A percentile compares a stretch with the other conserved stretches of the same genome.
phyloP scores from a whole-genome alignment of 345 rosid genomes.

The Citrus trifoliata region DNA sequence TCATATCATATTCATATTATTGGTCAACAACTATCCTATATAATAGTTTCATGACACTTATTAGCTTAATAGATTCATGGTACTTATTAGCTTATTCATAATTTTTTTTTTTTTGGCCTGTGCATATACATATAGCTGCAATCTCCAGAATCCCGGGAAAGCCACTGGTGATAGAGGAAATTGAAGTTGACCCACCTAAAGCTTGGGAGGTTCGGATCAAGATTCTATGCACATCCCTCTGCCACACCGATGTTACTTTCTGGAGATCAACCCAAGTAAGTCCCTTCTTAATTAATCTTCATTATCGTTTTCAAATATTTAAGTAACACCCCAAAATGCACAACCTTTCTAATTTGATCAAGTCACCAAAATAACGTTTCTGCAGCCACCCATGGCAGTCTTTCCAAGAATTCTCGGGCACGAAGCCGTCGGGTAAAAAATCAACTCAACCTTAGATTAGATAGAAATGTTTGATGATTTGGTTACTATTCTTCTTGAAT shows the following conservation, averaged over 20 bases:
- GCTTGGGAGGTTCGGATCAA: conserved; percentile 68
- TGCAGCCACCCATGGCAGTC: conserved; percentile 39
- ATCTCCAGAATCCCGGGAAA: conserved; percentile 49
- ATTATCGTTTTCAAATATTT: not conserved
- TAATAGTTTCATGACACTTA: not conserved
- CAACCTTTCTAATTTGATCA: not conserved
- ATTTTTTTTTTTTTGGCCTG: not conserved
- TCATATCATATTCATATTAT: not conserved
- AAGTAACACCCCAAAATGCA: not conserved
- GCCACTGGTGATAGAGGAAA: conserved; percentile 54
- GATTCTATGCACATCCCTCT: conserved; percentile 68
- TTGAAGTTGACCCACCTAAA: conserved; percentile 69
- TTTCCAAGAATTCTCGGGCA: conserved; percentile 74
- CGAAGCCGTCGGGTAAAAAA: conserved; percentile 67
- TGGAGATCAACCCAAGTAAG: conserved; percentile 49
- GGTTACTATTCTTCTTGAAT: too few relatives aligned
- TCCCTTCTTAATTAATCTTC: not conserved
- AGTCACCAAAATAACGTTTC: not conserved
- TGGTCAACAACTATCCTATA: not conserved
- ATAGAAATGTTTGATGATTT: too few relatives aligned
- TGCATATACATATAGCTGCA: conserved; percentile 42
- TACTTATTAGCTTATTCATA: not conserved
- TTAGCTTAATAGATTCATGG: not conserved
- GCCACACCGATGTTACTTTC: conserved; percentile 53
- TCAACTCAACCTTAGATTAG: not conserved